Evolutionary conservation across 768 basidiomycete genomes (phyloP).

Genomic region (Mycena galopus): DNA sequence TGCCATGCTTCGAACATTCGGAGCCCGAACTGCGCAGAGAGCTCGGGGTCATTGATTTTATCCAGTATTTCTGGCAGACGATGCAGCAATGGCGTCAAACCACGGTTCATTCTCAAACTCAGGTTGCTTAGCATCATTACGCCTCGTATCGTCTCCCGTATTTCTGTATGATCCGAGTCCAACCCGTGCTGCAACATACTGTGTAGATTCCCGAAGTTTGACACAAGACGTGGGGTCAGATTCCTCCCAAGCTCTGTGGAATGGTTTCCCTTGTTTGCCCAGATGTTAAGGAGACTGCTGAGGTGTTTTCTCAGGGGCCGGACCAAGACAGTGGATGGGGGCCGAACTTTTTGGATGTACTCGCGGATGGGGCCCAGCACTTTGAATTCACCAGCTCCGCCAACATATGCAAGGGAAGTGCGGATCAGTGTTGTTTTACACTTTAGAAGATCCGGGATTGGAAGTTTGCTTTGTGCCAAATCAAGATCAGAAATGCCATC

Average conservation of each 20-base stretch:
- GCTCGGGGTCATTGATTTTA: background rate
- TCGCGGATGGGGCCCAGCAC: too few species aligned
- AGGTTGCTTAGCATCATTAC: background rate
- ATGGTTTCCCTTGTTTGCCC: background rate
- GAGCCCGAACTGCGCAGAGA: background rate
- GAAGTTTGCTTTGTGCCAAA: background rate
- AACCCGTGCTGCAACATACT: background rate
- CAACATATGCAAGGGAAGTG: too few species aligned
- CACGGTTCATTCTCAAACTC: constrained; percentile 1
- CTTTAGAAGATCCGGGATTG: background rate
- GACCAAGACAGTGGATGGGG: background rate
- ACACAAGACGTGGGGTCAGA: background rate
- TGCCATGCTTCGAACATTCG: background rate
- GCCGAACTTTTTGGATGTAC: too few species aligned
- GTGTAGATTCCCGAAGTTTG: background rate
- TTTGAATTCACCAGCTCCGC: too few species aligned
- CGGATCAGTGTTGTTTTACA: constrained; percentile 5
- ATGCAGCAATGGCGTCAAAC: background rate
- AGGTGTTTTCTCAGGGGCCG: background rate
- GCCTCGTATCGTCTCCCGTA: background rate
- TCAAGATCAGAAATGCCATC: background rate
- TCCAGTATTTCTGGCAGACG: background rate
- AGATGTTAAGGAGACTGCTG: background rate
- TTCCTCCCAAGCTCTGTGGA: background rate
- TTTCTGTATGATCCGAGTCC: background rate